phyloP scores from a whole-genome alignment of 164 flowering plant species.

The Liriodendron chinense region DNA sequence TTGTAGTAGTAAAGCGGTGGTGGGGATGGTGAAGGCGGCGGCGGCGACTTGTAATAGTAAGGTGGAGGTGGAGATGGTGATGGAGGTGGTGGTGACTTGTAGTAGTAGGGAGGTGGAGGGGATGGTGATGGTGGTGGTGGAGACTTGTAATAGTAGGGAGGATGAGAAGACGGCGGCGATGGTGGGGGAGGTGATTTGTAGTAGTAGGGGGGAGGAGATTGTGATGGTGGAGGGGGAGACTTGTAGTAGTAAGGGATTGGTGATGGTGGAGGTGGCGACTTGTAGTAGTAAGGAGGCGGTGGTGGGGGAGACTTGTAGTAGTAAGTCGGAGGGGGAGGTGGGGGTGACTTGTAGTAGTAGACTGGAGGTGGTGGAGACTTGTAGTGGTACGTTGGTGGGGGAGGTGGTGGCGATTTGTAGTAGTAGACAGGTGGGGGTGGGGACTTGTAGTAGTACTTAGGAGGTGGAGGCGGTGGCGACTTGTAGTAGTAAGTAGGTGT shows the following conservation, averaged over 20 bases:
- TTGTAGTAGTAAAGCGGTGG: slow-evolving; percentile 28
- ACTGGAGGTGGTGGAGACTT: slow-evolving; percentile 42
- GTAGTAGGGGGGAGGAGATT: slow-evolving; percentile 27
- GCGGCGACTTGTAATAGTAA: slow-evolving; percentile 25
- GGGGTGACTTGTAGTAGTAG: slow-evolving; percentile 26
- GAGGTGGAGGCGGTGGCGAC: slow-evolving; percentile 41
- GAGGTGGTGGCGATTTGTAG: slow-evolving; percentile 24
- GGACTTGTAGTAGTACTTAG: slow-evolving; percentile 41
- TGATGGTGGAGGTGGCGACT: slow-evolving; percentile 37
- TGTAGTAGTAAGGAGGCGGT: slow-evolving; percentile 36
- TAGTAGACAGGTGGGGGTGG: slow-evolving; percentile 34
- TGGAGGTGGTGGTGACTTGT: slow-evolving; percentile 23
- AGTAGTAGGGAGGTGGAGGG: slow-evolving; percentile 17
- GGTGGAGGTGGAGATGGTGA: slow-evolving; percentile 12
- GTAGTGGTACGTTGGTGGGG: slow-evolving; percentile 23
- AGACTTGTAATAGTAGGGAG: slow-evolving; percentile 26
- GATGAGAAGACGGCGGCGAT: slow-evolving; percentile 14
- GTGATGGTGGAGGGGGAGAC: slow-evolving; percentile 29
- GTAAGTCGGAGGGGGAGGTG: slow-evolving; percentile 25
- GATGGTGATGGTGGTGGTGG: slow-evolving; percentile 45
- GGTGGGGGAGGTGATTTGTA: slow-evolving; percentile 37
- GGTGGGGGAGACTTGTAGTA: slow-evolving; percentile 42
- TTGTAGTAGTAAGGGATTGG: slow-evolving; percentile 26
- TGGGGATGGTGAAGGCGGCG: slow-evolving; percentile 25
- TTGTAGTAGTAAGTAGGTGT: slow-evolving; percentile 29